A percentile compares a stretch with the other conserved stretches of the same genome.
Conservation (phyloP, 768 basidiomycete genomes). For the Infundibulicybe gibba region DNA sequence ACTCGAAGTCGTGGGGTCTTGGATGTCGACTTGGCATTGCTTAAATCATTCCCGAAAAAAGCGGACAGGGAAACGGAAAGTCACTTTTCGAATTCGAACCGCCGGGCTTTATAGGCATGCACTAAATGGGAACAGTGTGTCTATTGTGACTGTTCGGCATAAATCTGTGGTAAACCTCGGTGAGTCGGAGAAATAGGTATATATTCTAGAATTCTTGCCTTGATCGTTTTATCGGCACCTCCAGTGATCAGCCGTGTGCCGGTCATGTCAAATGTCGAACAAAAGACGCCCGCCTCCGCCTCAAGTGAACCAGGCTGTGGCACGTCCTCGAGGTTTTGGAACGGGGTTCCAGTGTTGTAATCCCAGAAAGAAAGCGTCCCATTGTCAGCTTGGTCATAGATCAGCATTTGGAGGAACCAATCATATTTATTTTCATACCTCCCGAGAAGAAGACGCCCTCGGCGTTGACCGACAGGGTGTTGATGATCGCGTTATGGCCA, state of each 20-base stretch:
- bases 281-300: slow-evolving; percentile 95
- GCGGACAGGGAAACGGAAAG: too few relatives aligned
- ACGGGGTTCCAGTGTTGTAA: slow-evolving; percentile 89
- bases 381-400: slow-evolving; percentile 69
- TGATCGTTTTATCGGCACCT: slow-evolving; percentile 98
- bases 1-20: too few relatives aligned
- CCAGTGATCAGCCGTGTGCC: slow-evolving; percentile 94
- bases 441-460: slow-evolving; percentile 98
- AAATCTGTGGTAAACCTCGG: slow-evolving; percentile 33
- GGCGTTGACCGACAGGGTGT: slow-evolving; percentile 88
- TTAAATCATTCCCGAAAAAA: too few relatives aligned
- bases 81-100: too few relatives aligned
- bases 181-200: slow-evolving; percentile 2
- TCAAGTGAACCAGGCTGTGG: slow-evolving; percentile 98
- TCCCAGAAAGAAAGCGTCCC: slow-evolving; percentile 93
- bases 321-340: slow-evolving; percentile 90
- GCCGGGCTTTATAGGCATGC: too few relatives aligned
- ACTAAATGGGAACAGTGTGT: too few relatives aligned
- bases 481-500: slow-evolving; percentile 97
- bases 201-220: slow-evolving; percentile 46
- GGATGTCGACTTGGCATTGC: too few relatives aligned
- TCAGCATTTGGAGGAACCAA: background rate
- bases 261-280: slow-evolving; percentile 94
- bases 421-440: slow-evolving; percentile 44
- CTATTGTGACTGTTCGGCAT: slow-evolving; percentile 66